These are phyloP conservation scores for Lumnitzera racemosa DNA, from an alignment of 345 rosid genomes.

Conservation along the genomic window DNA sequence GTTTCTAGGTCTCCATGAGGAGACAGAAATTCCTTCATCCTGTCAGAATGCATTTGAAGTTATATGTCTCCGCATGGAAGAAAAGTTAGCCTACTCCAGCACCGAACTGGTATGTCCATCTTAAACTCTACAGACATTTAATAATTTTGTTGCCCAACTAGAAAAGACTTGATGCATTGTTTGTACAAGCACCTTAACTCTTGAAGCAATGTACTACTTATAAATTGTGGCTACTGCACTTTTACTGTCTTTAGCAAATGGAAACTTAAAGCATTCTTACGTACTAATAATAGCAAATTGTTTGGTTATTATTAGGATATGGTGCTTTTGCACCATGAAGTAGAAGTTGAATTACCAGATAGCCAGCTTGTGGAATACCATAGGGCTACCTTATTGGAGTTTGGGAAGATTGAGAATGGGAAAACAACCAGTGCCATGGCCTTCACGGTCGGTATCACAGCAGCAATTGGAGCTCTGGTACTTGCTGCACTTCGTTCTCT, in stretches of 20 bases:
- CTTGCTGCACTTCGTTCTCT: not conserved
- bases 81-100: conserved; percentile 59
- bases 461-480: conserved; percentile 89
- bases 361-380: conserved; percentile 42
- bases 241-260: not conserved
- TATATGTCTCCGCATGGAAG: conserved; percentile 74
- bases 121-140: too few species aligned
- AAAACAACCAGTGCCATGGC: conserved; percentile 75
- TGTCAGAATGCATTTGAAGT: conserved; percentile 59
- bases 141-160: too few species aligned
- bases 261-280: not conserved
- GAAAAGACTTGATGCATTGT: too few species aligned
- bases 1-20: conserved; percentile 65
- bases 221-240: too few species aligned
- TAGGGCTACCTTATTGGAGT: conserved; percentile 68
- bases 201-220: too few species aligned
- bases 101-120: conserved; percentile 55
- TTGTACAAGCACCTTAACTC: too few species aligned
- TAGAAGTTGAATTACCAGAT: conserved; percentile 75
- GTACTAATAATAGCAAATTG: not conserved
- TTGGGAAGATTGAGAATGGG: conserved; percentile 55
- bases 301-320: conserved; percentile 53
- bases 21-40: conserved; percentile 48
- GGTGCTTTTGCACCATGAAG: conserved; percentile 88
- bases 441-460: conserved; percentile 84